phyloP scores from a whole-genome alignment of 177 flowering plant species.

The Telopea speciosissima region DNA sequence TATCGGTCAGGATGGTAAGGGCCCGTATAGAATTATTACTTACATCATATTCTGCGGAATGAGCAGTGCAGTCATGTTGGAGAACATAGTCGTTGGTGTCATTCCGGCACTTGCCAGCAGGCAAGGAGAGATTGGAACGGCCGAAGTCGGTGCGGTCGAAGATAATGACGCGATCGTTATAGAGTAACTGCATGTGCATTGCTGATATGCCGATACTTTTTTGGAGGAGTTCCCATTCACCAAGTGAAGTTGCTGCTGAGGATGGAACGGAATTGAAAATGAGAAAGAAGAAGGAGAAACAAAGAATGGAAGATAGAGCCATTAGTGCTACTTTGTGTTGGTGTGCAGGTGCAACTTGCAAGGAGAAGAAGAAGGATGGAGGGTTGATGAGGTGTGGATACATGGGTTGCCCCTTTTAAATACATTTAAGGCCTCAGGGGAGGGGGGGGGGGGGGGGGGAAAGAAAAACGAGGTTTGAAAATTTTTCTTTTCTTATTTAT shows the following conservation, averaged over 20 bases:
- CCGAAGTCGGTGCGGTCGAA: constrained; percentile 81
- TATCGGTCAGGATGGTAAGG: constrained; percentile 51
- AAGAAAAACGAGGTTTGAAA: too few species aligned
- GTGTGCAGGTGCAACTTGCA: too few species aligned
- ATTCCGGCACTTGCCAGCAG: constrained; percentile 42
- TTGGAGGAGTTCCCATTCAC: constrained; percentile 47
- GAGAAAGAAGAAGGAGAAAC: neutral
- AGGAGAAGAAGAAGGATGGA: too few species aligned
- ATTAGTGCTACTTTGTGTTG: too few species aligned
- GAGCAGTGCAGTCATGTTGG: constrained; percentile 62
- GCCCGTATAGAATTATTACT: constrained; percentile 41
- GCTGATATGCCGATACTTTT: constrained; percentile 50
- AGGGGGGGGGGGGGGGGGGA: too few species aligned
- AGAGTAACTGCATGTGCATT: constrained; percentile 83
- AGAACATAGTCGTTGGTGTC: constrained; percentile 34
- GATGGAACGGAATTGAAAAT: too few species aligned
- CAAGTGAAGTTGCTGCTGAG: constrained; percentile 19
- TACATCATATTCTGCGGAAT: constrained; percentile 60
- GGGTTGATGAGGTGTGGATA: too few species aligned
- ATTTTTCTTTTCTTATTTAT: too few species aligned
- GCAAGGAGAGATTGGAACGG: constrained; percentile 49
- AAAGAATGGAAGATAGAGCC: neutral
- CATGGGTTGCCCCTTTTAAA: too few species aligned
- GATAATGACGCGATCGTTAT: constrained; percentile 66
- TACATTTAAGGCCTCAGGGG: too few species aligned